phyloP scores from a whole-genome alignment of 202 grass and related monocot genomes.

The Eragrostis tef region DNA sequence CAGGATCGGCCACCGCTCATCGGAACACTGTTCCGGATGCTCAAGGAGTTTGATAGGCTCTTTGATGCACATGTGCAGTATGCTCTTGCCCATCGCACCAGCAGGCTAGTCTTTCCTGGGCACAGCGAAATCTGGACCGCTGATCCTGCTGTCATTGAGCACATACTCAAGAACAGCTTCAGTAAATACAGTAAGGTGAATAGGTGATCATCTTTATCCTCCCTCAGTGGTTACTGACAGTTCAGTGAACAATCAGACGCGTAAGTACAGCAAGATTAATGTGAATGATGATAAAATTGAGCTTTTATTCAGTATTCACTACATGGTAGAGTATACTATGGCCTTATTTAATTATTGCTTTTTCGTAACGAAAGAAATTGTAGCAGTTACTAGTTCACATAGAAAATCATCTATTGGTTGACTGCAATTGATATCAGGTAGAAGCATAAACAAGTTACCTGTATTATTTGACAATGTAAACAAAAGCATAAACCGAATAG shows the following conservation, averaged over 20 bases:
- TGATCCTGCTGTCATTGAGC: conserved; percentile 64
- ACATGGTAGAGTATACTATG: no score
- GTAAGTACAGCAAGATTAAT: no score
- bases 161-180: conserved; percentile 80
- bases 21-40: conserved; percentile 53
- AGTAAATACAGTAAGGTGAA: conserved; percentile 77
- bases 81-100: conserved; percentile 50
- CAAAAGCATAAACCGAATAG: not conserved
- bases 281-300: no score
- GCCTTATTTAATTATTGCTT: no score
- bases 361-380: no score
- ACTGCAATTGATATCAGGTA: not conserved
- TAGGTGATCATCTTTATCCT: conserved; percentile 43
- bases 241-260: no score
- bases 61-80: conserved; percentile 53
- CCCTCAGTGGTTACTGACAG: no score
- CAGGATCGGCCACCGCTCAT: conserved; percentile 51
- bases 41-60: conserved; percentile 55
- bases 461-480: no score
- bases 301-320: no score
- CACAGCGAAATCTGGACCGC: conserved; percentile 59
- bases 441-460: no score
- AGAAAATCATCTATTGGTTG: no score
- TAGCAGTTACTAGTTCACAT: no score
- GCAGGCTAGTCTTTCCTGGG: conserved; percentile 49